A percentile compares a stretch with the other conserved stretches of the same genome.
Conservation (phyloP, 192 early-diverging fungal species). For the Backusella psychrophila region DNA sequence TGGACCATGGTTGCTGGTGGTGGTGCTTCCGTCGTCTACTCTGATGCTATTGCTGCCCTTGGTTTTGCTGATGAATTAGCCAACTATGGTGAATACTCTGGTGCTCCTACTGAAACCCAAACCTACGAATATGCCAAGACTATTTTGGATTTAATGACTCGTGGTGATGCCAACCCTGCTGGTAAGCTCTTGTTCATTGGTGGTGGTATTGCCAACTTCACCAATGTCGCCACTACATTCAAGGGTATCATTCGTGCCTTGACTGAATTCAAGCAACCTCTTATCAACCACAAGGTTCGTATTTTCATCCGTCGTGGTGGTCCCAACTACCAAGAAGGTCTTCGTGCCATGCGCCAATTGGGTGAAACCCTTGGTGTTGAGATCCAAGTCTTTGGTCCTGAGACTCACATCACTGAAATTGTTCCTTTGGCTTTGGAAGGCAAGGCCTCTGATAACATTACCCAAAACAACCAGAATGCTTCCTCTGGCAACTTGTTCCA, state of each 20-base stretch:
- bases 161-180: constrained; percentile 71
- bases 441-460: constrained; percentile 46
- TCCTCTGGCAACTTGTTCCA: constrained; percentile 60
- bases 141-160: constrained; percentile 97
- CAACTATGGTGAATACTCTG: constrained; percentile 99
- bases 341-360: constrained; percentile 89
- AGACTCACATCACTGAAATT: constrained; percentile 99
- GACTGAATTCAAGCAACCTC: constrained; percentile 84
- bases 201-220: constrained; percentile 99
- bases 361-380: constrained; percentile 93
- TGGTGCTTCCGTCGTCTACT: constrained; percentile 97
- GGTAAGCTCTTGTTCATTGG: constrained; percentile 99
- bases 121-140: constrained; percentile 99
- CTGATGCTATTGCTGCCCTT: constrained; percentile 97
- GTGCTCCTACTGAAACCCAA: constrained; percentile 98
- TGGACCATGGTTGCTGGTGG: constrained; percentile 99
- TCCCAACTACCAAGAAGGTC: constrained; percentile 99
- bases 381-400: constrained; percentile 94
- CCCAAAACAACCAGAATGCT: constrained; percentile 38
- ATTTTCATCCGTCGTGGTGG: constrained; percentile 98
- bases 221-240: constrained; percentile 98
- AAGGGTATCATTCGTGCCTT: constrained; percentile 98
- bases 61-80: constrained; percentile 93
- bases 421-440: constrained; percentile 89
- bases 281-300: constrained; percentile 86